Conservation (phyloP, 176 grass and related monocot species). For the Zoysia japonica region DNA sequence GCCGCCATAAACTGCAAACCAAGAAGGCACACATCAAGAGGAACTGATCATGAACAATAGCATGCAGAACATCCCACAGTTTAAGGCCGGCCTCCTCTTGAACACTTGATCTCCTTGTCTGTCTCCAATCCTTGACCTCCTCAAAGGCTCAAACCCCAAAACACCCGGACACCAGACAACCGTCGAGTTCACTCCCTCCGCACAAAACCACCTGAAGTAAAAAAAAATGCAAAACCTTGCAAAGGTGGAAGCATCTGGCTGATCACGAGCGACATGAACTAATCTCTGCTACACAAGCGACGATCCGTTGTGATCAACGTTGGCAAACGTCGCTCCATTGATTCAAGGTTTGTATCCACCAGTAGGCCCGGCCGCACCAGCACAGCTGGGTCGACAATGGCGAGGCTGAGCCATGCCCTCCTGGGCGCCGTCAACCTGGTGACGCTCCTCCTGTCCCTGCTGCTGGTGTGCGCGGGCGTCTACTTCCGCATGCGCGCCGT, state of each 20-base stretch:
- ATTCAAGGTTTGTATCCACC: not conserved
- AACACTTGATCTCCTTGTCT: not conserved
- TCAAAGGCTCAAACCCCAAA: conserved; percentile 38
- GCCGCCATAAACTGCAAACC: conserved; percentile 18
- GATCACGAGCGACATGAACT: not conserved
- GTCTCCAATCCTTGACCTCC: conserved; percentile 2
- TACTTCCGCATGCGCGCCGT: conserved; percentile 41
- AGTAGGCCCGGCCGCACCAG: not conserved
- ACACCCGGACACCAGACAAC: conserved; percentile 11
- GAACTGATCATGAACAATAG: not conserved
- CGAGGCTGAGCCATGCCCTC: conserved; percentile 40
- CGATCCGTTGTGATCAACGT: not conserved
- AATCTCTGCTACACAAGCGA: not conserved
- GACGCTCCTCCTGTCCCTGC: conserved; percentile 53
- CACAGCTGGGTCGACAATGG: not conserved
- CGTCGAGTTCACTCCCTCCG: conserved; percentile 11
- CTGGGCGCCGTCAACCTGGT: conserved; percentile 57
- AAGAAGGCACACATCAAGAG: not conserved
- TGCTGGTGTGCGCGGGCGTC: conserved; percentile 49
- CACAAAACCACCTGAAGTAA: not conserved
- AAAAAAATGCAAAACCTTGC: not conserved
- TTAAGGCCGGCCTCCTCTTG: conserved; percentile 36
- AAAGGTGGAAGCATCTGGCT: not conserved
- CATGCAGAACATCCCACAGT: conserved; percentile 1
- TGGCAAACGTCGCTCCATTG: not conserved